A percentile compares a stretch with the other conserved stretches of the same genome.
phyloP scores from a whole-genome alignment of 441 rosid genomes.

The Pelargonium australe region DNA sequence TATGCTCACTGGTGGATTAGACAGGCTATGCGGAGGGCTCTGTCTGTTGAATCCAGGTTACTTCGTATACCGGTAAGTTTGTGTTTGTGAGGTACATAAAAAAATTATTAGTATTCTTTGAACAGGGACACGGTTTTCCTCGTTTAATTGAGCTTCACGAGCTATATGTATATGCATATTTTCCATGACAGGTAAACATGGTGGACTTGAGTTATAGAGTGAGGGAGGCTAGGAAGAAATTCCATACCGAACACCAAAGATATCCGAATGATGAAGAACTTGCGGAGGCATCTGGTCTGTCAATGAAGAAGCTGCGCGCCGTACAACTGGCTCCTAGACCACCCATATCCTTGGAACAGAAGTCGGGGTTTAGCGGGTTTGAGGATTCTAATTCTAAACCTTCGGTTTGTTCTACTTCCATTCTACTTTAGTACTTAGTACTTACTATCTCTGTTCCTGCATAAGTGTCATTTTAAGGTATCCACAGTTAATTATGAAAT shows the following conservation, averaged over 20 bases:
- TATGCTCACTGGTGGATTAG: conserved; percentile 99
- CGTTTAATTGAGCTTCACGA: no score
- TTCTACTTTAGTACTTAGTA: background rate
- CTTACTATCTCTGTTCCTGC: background rate
- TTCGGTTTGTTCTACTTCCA: conserved; percentile 38
- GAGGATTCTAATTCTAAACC: conserved; percentile 49
- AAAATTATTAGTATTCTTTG: no score
- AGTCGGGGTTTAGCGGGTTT: conserved; percentile 38
- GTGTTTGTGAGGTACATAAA: background rate
- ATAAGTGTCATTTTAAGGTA: no score
- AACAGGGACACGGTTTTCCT: no score
- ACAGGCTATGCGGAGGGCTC: conserved; percentile 81
- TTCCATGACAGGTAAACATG: conserved; percentile 63
- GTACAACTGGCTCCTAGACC: conserved; percentile 72
- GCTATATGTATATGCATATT: background rate
- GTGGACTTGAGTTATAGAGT: conserved; percentile 83
- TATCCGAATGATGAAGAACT: conserved; percentile 74
- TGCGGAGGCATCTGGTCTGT: conserved; percentile 78
- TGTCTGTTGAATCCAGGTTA: conserved; percentile 75
- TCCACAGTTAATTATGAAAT: no score
- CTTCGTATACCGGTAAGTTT: conserved; percentile 77
- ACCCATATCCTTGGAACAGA: conserved; percentile 83
- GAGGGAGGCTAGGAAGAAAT: conserved; percentile 74
- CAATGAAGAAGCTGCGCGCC: conserved; percentile 70
- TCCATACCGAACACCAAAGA: conserved; percentile 56